Percentiles rank a stretch among this genome's conserved stretches.
Conservation (phyloP, 345 rosid species). For the Fremontodendron californicum region DNA sequence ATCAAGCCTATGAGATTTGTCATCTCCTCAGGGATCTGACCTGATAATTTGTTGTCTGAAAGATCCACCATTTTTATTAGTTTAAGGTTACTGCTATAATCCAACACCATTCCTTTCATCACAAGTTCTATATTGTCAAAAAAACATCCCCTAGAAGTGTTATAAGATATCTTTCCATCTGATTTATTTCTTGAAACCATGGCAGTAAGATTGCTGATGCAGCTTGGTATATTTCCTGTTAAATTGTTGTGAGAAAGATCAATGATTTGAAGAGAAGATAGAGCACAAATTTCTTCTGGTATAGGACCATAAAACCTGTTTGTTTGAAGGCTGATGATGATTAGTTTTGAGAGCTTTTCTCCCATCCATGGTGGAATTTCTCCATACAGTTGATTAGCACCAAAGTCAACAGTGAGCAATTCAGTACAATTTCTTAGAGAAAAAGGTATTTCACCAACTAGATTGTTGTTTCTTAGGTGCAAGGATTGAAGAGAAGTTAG, state of each 20-base stretch:
- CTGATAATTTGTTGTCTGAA: constrained; percentile 2
- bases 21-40: constrained; percentile 14
- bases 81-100: not conserved
- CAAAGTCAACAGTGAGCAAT: not conserved
- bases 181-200: not conserved
- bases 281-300: not conserved
- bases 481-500: not conserved
- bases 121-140: not conserved
- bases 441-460: not conserved
- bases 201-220: not conserved
- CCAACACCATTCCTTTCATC: not conserved
- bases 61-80: not conserved
- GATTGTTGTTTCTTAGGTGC: not conserved
- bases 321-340: not conserved
- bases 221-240: constrained; percentile 4
- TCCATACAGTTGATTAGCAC: not conserved
- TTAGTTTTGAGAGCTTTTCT: not conserved
- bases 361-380: constrained; percentile 16
- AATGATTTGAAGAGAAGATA: not conserved
- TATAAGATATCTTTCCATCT: not conserved
- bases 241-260: constrained; percentile 12
- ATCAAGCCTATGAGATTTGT: constrained; percentile 1
- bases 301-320: not conserved
- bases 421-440: not conserved
- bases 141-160: no score